Percentiles rank a stretch among this genome's conserved stretches.
phyloP scores from a whole-genome alignment of 2,329 filamentous ascomycete species.

The Aspergillus sergii region DNA sequence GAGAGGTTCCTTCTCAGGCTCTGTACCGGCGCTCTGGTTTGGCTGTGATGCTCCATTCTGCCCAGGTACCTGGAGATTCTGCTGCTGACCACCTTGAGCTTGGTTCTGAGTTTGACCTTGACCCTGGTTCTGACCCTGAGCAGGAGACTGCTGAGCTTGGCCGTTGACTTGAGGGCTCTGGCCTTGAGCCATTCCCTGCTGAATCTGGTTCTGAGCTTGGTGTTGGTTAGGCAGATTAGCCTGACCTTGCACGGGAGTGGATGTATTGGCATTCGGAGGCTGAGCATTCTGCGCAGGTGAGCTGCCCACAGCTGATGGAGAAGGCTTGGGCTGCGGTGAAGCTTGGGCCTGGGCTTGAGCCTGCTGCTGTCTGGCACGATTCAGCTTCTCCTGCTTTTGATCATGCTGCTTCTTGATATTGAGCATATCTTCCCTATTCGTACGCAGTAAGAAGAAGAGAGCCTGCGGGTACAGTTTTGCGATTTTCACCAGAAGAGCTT shows the following conservation, averaged over 20 bases:
- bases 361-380: slow-evolving; percentile 66
- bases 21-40: slow-evolving; percentile 23
- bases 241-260: slow-evolving; percentile 31
- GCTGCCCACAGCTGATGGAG: slow-evolving; percentile 48
- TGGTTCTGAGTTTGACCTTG: slow-evolving; percentile 29
- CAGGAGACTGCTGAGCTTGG: slow-evolving; percentile 16
- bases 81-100: slow-evolving; percentile 26
- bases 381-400: slow-evolving; percentile 60
- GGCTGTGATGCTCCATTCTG: slow-evolving; percentile 30
- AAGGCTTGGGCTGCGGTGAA: slow-evolving; percentile 39
- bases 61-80: slow-evolving; percentile 32
- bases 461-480: slow-evolving; percentile 95
- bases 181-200: slow-evolving; percentile 19
- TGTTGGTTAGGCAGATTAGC: slow-evolving; percentile 28
- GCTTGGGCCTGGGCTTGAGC: slow-evolving; percentile 56
- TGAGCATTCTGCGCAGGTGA: slow-evolving; percentile 48
- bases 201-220: slow-evolving; percentile 26
- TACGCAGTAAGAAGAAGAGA: slow-evolving; percentile 92
- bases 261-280: slow-evolving; percentile 48
- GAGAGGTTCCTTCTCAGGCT: slow-evolving; percentile 48
- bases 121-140: slow-evolving; percentile 13
- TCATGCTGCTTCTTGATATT: slow-evolving; percentile 87
- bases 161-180: slow-evolving; percentile 22
- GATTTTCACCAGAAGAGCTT: slow-evolving; percentile 85
- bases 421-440: slow-evolving; percentile 90